Conservation (phyloP, 805 yeast species). For the Lipomyces spencermartinsiae region DNA sequence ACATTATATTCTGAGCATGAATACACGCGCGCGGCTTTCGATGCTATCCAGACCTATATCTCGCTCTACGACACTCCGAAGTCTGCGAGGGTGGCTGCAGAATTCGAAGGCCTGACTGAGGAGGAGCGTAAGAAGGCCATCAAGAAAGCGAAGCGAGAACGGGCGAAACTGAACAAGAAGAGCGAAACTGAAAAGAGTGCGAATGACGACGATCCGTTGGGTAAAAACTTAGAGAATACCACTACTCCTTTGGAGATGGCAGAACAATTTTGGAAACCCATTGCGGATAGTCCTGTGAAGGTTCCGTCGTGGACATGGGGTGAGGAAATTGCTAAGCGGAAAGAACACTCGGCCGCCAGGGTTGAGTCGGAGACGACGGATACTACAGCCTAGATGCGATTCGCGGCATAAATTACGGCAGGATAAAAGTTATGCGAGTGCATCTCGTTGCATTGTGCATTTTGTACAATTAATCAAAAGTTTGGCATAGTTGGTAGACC, state of each 20-base stretch:
- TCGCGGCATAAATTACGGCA: background rate
- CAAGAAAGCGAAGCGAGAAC: slow-evolving; percentile 51
- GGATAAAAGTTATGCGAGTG: background rate
- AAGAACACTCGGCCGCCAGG: background rate
- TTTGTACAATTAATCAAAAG: background rate
- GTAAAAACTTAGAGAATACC: slow-evolving; percentile 49
- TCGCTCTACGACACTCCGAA: slow-evolving; percentile 45
- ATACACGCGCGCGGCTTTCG: slow-evolving; percentile 71
- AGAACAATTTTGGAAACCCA: slow-evolving; percentile 50
- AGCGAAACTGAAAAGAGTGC: slow-evolving; percentile 41
- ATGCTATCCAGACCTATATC: slow-evolving; percentile 65
- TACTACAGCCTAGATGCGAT: background rate
- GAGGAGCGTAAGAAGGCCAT: slow-evolving; percentile 44
- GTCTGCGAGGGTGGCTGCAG: slow-evolving; percentile 32
- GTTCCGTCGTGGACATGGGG: slow-evolving; percentile 14
- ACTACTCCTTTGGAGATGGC: slow-evolving; percentile 53
- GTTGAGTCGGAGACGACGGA: background rate
- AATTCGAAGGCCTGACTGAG: slow-evolving; percentile 43
- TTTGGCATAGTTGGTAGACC: slow-evolving; percentile 3
- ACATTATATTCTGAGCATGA: slow-evolving; percentile 65
- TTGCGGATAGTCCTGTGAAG: background rate
- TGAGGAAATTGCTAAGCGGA: slow-evolving; percentile 15
- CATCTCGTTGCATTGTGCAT: background rate
- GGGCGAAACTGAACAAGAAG: slow-evolving; percentile 55
- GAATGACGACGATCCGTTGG: slow-evolving; percentile 58